Base-by-base conservation (phyloP, 179 eudicot species). In the Silene coronaria region DNA sequence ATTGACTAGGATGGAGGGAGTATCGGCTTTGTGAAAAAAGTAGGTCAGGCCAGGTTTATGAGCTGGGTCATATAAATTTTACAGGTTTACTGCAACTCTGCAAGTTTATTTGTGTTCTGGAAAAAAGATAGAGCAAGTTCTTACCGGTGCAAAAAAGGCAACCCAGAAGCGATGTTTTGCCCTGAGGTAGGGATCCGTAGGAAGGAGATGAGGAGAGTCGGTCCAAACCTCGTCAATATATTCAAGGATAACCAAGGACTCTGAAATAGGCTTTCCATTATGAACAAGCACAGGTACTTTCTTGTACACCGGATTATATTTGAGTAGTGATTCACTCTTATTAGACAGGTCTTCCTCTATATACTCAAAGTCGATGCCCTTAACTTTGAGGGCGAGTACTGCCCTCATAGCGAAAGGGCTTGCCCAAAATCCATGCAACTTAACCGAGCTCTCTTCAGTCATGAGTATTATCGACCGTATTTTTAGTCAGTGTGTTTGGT, bases 251-350 rank as follows among this genome's bases (percentile, higher is more conserved):
- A 74, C 69, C 57, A 64, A 17, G 4, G 84, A 81, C 57, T 81
- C 84, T 3, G 11, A 53, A 64, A 74, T 36, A 0, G 81, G 75
- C 3, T 9, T 24, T 13, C 80, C 83, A 45, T 78, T 75, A 65
- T 80, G 86, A 6, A 83, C 79, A 6, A 83, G 81, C 6, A 83
- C 79, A 16, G 86, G 81, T 23, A 83, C 79, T 46, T 83, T 74
- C 72, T 83, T 83, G 46, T 83, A 72, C 48, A 83, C 83, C 3
- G 83, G 80, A 27, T 80, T 80, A 17, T 80, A 73, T 73, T 77
- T 67, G 17, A 80, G 57, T 12, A 83, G 70, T 28, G 42, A 23
- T 24, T 73, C 65, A 38, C 84, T 77, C 32, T 83, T 84, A 64
- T 73, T 73, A 36, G 16, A 13, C 0, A 81, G 76, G 57, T 84